Base-by-base conservation (phyloP, 495 filamentous ascomycete species). In the Cercophora sp. region DNA sequence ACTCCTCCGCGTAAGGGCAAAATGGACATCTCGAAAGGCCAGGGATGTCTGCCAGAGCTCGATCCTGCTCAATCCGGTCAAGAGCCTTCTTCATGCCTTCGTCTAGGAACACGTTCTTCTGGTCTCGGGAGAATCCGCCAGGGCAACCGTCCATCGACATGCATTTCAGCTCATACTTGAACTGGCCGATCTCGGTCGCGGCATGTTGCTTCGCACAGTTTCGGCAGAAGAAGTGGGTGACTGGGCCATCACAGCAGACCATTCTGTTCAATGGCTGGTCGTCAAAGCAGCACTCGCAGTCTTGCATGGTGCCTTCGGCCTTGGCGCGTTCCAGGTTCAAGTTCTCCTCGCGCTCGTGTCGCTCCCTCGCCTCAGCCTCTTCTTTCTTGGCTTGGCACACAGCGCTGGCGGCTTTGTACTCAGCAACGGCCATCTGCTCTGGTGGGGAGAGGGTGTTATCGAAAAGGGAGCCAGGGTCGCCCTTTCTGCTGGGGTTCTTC, bases 1-100 rank as follows among this genome's bases (percentile, higher is more conserved):
- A 85, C 22, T 88, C 84, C 9, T 82, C 87, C 32, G 86, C 88
- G 68, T 81, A 94, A 22, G 85, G 81, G 66, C 90, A 96, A 64
- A 91, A 92, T 1, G 90, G 89, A 56, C 90, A 96, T 5, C 68
- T 77, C 48, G 75, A 83, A 34, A 89, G 79, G 35, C 80, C 79
- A 24, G 86, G 79, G 40, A 89, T 77, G 10, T 78, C 77, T 2
- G 87, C 85, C 19, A 96, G 73, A 24, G 78, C 79, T 19, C 84
- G 79, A 49, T 87, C 78, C 60, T 86, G 81, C 59, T 91, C 85
- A 39, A 90, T 73, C 16, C 77, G 73, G 13, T 87, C 85, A 1
- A 96, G 67, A 1, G 81, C 78, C 22, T 79, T 69, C 3, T 65
- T 61, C 1, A 75, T 59, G 49, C 79, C 81, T 11, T 73, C 66